Percentiles rank a stretch among this genome's conserved stretches.
phyloP scores from a whole-genome alignment of 2,329 filamentous ascomycete genomes.

The Periglandula ipomoeae region DNA sequence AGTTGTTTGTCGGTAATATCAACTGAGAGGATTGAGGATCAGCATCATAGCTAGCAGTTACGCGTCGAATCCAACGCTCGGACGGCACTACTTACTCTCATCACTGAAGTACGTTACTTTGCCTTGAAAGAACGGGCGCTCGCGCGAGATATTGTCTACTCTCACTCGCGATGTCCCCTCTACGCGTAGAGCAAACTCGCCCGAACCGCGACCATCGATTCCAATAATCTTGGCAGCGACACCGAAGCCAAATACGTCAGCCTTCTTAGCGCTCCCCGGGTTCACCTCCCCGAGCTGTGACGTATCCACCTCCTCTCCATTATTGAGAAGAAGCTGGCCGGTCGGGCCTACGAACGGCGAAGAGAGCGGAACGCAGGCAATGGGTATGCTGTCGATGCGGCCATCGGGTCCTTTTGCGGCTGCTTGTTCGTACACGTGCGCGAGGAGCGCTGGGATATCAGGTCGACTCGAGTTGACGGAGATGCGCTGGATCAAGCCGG shows the following conservation, averaged over 20 bases:
- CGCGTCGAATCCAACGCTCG: too few relatives aligned
- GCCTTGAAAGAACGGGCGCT: slow-evolving; percentile 79
- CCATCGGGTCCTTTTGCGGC: slow-evolving; percentile 57
- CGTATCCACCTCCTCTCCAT: slow-evolving; percentile 43
- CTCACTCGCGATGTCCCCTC: slow-evolving; percentile 74
- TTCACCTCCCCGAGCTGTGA: slow-evolving; percentile 39
- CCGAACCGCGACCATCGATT: slow-evolving; percentile 64
- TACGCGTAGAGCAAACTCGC: slow-evolving; percentile 75
- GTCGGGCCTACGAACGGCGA: slow-evolving; percentile 65
- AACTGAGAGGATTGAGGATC: slow-evolving; percentile 13
- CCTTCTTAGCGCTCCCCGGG: slow-evolving; percentile 50
- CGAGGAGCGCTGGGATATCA: slow-evolving; percentile 81
- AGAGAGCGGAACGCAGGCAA: slow-evolving; percentile 79
- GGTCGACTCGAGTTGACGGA: slow-evolving; percentile 69
- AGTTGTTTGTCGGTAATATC: slow-evolving; percentile 47
- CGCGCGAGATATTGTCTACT: slow-evolving; percentile 55
- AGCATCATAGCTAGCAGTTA: too few relatives aligned
- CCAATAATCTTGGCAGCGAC: slow-evolving; percentile 72
- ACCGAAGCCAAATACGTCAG: slow-evolving; percentile 75
- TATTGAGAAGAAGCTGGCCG: slow-evolving; percentile 66
- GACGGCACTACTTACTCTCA: slow-evolving; percentile 38
- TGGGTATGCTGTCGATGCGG: slow-evolving; percentile 58
- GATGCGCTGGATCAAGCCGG: slow-evolving; percentile 77
- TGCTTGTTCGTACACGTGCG: slow-evolving; percentile 71
- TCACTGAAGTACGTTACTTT: slow-evolving; percentile 66